Evolutionary conservation across 805 yeast genomes (phyloP), one percentile per base, ranked within the genome.

Genomic region (Kluyveromyces aestuarii): DNA sequence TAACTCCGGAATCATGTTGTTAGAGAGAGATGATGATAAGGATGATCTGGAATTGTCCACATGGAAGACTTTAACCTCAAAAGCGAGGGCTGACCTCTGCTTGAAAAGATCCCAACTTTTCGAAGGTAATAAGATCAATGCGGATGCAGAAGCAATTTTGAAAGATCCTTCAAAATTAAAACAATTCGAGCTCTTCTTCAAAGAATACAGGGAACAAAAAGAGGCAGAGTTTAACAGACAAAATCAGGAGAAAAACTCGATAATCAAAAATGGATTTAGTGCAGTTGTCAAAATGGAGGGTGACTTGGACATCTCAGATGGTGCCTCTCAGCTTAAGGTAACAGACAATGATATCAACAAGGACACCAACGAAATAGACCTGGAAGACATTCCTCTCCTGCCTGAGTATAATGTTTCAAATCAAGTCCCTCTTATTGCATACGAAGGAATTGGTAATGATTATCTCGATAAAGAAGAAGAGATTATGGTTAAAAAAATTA

Each of bases 351-450:
- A 53, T n/a, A 54, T 71, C 13, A 72, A 73, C 38, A 72, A 70
- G 33, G 59, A 67, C 44, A 67, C 69, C 41, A 73, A 72, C 41
- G 70, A 67, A 30, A 59, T 68, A 41, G 87, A 79, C 45, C 72
- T 72, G 44, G 67, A 66, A 36, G 84, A 81, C 55, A 82, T 80
- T 55, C 77, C 84, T 25, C 78, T 82, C 54, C 65, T 87, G 42
- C 72, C 86, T 30, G 98, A 93, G 62, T 93, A 91, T 63, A 96
- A 90, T 54, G 77, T 86, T 6, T 71, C 79, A 2, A 89, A 95
- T 41, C 89, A 89, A 0, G 61, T 89, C 8, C 98, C 99, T 0
- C 77, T 80, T 0, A 58, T 86, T 2, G 58, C 59, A 3, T 82
- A 79, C 55, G 55, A 59, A 16, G 90, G 89, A 14, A 47, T 76